Base-by-base conservation (phyloP, 306 rosid genomes). In the Inga oerstediana region DNA sequence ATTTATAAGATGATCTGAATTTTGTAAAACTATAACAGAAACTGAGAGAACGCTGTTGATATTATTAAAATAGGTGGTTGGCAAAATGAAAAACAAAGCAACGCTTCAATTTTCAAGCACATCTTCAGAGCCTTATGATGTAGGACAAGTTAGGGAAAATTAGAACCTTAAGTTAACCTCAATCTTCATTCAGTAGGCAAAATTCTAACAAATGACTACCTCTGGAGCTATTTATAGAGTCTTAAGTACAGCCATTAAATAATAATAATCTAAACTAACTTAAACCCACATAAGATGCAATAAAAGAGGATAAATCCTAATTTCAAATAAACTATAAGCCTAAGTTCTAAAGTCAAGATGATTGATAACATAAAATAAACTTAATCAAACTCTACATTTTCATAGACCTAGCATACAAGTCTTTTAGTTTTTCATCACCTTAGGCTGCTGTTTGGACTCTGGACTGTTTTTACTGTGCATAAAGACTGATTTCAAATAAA, bases 1-100 rank as follows among this genome's bases (percentile, higher is more conserved):
- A 45, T 72, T 45, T 35, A 81, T 68, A 68, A 82, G 81, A 76
- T 84, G 44, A 74, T n/a, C 27, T 43, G 70, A 56, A 41, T 73
- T 43, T 66, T 37, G 49, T 77, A 61, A 45, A 58, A 52, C 34
- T 39, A 39, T 39, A 13, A 43, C 67, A 30, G 52, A 76, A 76
- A 72, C 61, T 11, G 39, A 76, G 7, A 51, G 41, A 54, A 7
- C n/a, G 32, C 49, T 27, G 64, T 35, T 67, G 74, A 65, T 65
- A 43, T 19, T 67, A 59, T 39, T 45, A 37, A 52, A 86, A 52
- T 46, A 45, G 35, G 46, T 78, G 46, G 41, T 37, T 56, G 14
- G 17, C 65, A 5, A 56, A 4, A 43, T 17, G 17, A 64, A 61
- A 71, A 52, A 30, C 56, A 77, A 64, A 65, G 49, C 51, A 77